These are phyloP conservation scores for Mollisia scopiformis DNA, from an alignment of 2,329 filamentous ascomycete species.

Conservation along the genomic window DNA sequence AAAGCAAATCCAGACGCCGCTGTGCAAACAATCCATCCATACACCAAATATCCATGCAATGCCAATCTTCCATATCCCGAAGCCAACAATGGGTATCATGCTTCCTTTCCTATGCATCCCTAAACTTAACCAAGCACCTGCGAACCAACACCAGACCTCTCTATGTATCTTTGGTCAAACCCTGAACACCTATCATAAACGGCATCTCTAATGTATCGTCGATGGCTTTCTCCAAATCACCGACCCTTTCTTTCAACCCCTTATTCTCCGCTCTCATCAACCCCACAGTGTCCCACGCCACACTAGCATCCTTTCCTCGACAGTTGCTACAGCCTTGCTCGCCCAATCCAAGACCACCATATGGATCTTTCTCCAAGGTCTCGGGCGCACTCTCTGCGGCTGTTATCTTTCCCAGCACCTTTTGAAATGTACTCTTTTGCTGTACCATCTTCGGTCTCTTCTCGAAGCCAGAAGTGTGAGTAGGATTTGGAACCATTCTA, in stretches of 20 bases:
- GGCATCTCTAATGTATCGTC: conserved; percentile 53
- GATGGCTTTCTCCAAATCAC: conserved; percentile 60
- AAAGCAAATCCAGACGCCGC: background rate
- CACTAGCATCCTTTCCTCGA: conserved; percentile 57
- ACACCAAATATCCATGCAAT: background rate
- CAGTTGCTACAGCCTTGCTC: conserved; percentile 55
- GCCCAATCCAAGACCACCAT: conserved; percentile 29
- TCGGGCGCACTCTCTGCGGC: conserved; percentile 37
- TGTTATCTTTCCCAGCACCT: conserved; percentile 42
- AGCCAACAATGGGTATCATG: background rate
- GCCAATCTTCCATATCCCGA: background rate
- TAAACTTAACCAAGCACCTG: background rate
- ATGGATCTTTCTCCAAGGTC: conserved; percentile 19
- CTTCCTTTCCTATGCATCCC: background rate
- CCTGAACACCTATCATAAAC: background rate
- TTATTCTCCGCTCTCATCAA: conserved; percentile 64
- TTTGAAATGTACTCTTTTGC: conserved; percentile 51
- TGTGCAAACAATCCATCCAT: background rate
- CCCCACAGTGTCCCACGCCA: conserved; percentile 68
- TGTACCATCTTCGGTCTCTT: conserved; percentile 35
- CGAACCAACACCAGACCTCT: background rate
- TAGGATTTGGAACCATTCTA: conserved; percentile 21
- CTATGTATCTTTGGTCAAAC: background rate
- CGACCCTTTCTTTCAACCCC: conserved; percentile 61
- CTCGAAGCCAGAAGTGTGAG: conserved; percentile 20